Evolutionary conservation across 495 filamentous ascomycete species (phyloP), one percentile per base, ranked within the genome.

Genomic region (Penicillium daleae): DNA sequence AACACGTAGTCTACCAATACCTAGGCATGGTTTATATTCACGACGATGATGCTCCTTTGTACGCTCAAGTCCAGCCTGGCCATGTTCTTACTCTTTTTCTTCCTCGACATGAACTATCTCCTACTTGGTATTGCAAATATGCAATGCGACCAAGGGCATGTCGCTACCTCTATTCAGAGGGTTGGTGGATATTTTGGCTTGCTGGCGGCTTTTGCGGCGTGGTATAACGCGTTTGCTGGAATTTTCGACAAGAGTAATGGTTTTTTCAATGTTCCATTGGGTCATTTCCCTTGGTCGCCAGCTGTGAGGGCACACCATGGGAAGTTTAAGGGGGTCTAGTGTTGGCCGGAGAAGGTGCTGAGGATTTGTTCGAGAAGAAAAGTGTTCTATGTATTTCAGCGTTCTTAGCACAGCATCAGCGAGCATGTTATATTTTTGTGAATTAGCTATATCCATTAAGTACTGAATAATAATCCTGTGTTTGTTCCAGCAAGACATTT

Each of bases 21-120:
- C n/a, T 21, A 85, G 83, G 86, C 84, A 70, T 97, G 92, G 92
- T 95, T 93, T 79, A 92, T 96, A 78, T 96, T 97, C 84, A 97
- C 92, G 56, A 86, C 83, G 60, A 73, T 97, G 37, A 80, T 95
- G 49, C 81, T 95, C 35, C 64, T 96, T 59, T 91, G 88, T 83
- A 96, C 92, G 10, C 80, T 96, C 40, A 87, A 89, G 60, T 96
- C 92, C 10, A 95, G 90, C 61, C 82, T 95, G 67, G 91, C 91
- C 70, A 96, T 96, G 86, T 96, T 92, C 83, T 63, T 84, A 46
- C 83, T 96, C 19, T 96, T 96, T 84, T 89, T 96, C 78, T 87
- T 85, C 50, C 87, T 96, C 40, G 92, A 94, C 57, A 57, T 73
- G 57, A 66, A 70, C 57, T 96, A 95, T 82, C 83, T 97, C 39